Conservation (phyloP, 768 basidiomycete species). For the Xanthoconium stramineum region DNA sequence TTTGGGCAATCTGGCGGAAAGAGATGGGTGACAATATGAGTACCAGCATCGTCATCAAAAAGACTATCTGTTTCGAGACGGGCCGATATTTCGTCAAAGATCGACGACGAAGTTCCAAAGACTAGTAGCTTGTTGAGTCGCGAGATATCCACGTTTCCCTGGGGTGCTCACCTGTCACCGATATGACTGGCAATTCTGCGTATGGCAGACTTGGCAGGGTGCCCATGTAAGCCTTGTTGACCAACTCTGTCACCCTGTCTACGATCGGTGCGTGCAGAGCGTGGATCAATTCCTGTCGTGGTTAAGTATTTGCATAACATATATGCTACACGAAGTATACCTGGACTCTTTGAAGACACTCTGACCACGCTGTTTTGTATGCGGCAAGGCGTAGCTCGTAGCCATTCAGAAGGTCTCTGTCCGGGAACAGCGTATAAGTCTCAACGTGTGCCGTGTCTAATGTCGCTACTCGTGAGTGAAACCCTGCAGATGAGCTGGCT, state of each 20-base stretch:
- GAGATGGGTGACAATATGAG: slow-evolving; percentile 44
- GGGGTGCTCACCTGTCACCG: slow-evolving; percentile 46
- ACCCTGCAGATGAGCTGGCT: neutral
- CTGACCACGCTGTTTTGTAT: slow-evolving; percentile 57
- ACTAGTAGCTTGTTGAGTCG: slow-evolving; percentile 29
- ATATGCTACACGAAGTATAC: slow-evolving; percentile 33
- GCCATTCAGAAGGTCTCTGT: slow-evolving; percentile 30
- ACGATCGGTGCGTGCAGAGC: slow-evolving; percentile 50
- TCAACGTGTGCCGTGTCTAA: slow-evolving; percentile 17
- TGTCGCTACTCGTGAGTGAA: neutral
- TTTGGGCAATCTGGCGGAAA: slow-evolving; percentile 58
- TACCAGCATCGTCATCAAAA: slow-evolving; percentile 15
- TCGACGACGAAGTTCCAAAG: slow-evolving; percentile 42
- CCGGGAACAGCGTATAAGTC: slow-evolving; percentile 28
- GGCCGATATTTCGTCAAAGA: slow-evolving; percentile 44
- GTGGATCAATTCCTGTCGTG: slow-evolving; percentile 41
- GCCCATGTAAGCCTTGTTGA: slow-evolving; percentile 43
- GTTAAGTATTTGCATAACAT: neutral
- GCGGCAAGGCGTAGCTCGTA: slow-evolving; percentile 45
- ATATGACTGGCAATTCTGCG: slow-evolving; percentile 57
- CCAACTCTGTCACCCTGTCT: slow-evolving; percentile 39
- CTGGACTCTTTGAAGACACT: slow-evolving; percentile 54
- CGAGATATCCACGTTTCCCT: neutral
- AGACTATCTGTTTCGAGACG: slow-evolving; percentile 33
- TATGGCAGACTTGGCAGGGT: slow-evolving; percentile 55